Percentiles rank a stretch among this genome's conserved stretches.
Evolutionary conservation across 2,329 filamentous ascomycete species (phyloP).

Genomic region (Zalaria obscura): DNA sequence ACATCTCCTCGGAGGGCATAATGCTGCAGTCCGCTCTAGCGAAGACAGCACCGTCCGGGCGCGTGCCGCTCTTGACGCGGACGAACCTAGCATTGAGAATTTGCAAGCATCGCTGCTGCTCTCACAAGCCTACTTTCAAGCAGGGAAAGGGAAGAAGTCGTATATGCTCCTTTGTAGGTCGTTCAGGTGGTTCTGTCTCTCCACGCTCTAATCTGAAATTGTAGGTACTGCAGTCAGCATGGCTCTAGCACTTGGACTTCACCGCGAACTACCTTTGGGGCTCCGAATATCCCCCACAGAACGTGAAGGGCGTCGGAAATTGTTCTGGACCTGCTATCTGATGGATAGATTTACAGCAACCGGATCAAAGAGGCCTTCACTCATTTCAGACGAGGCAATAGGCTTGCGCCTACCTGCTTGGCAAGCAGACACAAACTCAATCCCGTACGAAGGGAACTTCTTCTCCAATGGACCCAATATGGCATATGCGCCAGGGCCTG

Average conservation of each 20-base stretch:
- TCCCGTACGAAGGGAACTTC: constrained; percentile 61
- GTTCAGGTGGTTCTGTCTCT: neutral
- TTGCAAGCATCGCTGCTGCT: constrained; percentile 65
- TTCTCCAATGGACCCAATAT: constrained; percentile 69
- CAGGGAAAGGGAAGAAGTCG: constrained; percentile 68
- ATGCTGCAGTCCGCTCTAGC: constrained; percentile 52
- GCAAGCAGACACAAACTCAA: constrained; percentile 45
- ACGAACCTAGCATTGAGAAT: constrained; percentile 67
- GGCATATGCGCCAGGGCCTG: constrained; percentile 29
- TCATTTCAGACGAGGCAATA: constrained; percentile 65
- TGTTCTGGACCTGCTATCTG: constrained; percentile 83
- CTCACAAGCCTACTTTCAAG: constrained; percentile 60
- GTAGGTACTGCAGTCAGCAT: constrained; percentile 65
- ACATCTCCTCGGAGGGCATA: constrained; percentile 49
- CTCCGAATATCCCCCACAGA: constrained; percentile 51
- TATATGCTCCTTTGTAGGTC: constrained; percentile 68
- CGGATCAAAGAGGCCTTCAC: constrained; percentile 67
- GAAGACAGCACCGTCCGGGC: constrained; percentile 61
- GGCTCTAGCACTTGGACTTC: constrained; percentile 68
- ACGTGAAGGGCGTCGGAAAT: constrained; percentile 59
- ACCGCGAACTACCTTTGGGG: constrained; percentile 56
- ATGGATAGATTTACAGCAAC: constrained; percentile 74
- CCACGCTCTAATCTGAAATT: constrained; percentile 6
- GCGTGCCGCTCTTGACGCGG: constrained; percentile 57
- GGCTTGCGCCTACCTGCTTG: constrained; percentile 62